Percentiles rank a stretch among this genome's conserved stretches.
Evolutionary conservation across 2,329 filamentous ascomycete genomes (phyloP).

Genomic region (Nigrospora osmanthi): DNA sequence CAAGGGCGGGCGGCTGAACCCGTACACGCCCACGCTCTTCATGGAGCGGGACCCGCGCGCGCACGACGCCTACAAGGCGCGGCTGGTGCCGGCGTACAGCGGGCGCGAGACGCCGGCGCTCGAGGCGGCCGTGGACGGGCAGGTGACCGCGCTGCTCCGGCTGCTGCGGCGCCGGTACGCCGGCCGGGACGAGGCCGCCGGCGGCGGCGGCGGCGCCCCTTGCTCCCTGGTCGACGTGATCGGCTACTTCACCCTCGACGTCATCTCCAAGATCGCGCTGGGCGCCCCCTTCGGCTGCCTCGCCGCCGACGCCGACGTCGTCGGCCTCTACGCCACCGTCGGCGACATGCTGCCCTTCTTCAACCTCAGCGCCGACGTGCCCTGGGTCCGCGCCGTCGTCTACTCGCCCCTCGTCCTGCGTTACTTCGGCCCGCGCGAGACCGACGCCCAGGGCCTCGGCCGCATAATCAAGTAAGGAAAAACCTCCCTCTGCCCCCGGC

Average conservation of each 20-base stretch:
- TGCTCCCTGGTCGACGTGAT: slow-evolving; percentile 6
- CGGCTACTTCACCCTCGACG: slow-evolving; percentile 13
- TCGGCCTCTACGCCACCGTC: slow-evolving; percentile 9
- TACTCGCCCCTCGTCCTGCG: slow-evolving; percentile 8
- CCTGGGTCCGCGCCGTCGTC: slow-evolving; percentile 10
- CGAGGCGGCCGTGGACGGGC: slow-evolving; percentile 9
- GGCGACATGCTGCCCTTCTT: slow-evolving; percentile 6
- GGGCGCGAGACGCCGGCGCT: slow-evolving; percentile 11
- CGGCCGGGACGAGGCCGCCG: not conserved
- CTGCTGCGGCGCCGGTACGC: slow-evolving; percentile 12
- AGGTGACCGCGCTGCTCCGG: slow-evolving; percentile 5
- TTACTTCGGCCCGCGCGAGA: slow-evolving; percentile 14
- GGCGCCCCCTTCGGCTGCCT: slow-evolving; percentile 17
- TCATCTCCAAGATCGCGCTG: slow-evolving; percentile 16
- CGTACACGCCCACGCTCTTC: slow-evolving; percentile 9
- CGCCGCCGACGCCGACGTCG: slow-evolving; percentile 10
- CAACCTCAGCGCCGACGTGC: slow-evolving; percentile 10
- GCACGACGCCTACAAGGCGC: slow-evolving; percentile 13
- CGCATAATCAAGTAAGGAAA: slow-evolving; percentile 6
- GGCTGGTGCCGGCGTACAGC: slow-evolving; percentile 10
- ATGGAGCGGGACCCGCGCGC: slow-evolving; percentile 3
- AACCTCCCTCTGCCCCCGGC: too few species aligned
- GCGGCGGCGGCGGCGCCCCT: slow-evolving; percentile 1
- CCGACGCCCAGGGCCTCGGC: slow-evolving; percentile 12
- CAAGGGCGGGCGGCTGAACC: slow-evolving; percentile 7